Evolutionary conservation across 2,329 filamentous ascomycete species (phyloP), one percentile per base, ranked within the genome.

Genomic region (Dothistroma pini): DNA sequence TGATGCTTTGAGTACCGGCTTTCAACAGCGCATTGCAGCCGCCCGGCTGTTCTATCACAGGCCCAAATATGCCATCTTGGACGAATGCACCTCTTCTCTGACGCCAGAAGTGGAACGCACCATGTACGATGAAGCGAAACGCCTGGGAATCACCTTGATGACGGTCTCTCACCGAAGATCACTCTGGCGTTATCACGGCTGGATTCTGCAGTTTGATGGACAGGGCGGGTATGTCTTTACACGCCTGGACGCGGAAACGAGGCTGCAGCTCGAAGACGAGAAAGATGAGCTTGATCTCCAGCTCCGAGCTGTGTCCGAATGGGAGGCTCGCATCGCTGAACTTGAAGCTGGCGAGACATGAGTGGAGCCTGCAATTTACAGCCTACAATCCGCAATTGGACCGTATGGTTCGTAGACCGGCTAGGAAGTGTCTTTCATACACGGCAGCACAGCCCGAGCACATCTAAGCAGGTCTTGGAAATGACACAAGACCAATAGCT

Each of bases 61-160:
- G 10, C 93, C 93, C 0, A 88, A 89, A 69, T 97, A 96, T 75
- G 95, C 95, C 11, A 99, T 99, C 68, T 81, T 99, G 41, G 95
- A 99, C 74, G 95, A 99, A 78, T 99, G 95, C 77, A 99, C 95
- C 7, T 93, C 89, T 59, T 91, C 87, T 56, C 91, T 99, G n/a
- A 97, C 96, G 16, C 83, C 97, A 31, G 93, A 97, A 69, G 92
- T 93, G 63, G 95, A 99, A 73, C 89, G 91, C 74, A 84, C 91
- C 73, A 97, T 99, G 92, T 99, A 99, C 76, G 93, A 97, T 69
- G 93, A 91, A 58, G 95, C 95, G 55, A 97, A 99, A 81, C 83
- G 85, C 19, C 78, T 97, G 19, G 92, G 91, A 3, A 95, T 97
- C 70, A 97, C 95, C 0, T 83, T 99, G 65, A 97, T 99, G 91